Conservation (phyloP, 805 yeast genomes). For the Barnettozyma botsteinii region DNA sequence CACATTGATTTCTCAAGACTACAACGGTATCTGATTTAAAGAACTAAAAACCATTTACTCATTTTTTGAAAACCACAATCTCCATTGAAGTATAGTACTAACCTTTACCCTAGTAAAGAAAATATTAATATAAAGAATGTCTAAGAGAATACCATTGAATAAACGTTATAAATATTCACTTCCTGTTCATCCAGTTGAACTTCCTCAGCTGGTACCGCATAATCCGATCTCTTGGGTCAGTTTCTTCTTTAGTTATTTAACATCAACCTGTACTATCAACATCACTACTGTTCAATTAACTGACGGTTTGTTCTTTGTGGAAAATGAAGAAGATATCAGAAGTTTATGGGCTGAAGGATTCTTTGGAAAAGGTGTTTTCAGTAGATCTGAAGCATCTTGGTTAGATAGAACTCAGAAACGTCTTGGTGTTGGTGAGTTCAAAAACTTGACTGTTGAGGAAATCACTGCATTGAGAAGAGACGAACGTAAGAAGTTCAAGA, state of each 20-base stretch:
- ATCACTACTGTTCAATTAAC: conserved; percentile 28
- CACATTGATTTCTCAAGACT: conserved; percentile 80
- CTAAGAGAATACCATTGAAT: conserved; percentile 27
- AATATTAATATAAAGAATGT: conserved; percentile 22
- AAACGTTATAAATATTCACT: conserved; percentile 44
- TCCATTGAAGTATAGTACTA: neutral
- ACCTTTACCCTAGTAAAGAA: conserved; percentile 2
- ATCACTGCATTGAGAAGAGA: conserved; percentile 66
- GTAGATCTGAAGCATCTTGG: conserved; percentile 95
- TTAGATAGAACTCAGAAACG: conserved; percentile 53
- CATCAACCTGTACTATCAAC: conserved; percentile 16
- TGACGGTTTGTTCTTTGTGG: conserved; percentile 33
- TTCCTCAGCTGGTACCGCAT: conserved; percentile 53
- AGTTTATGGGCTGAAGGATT: conserved; percentile 80
- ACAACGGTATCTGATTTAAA: conserved; percentile 88
- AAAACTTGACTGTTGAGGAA: conserved; percentile 57
- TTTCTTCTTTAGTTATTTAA: conserved; percentile 34
- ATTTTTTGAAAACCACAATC: neutral
- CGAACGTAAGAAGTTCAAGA: conserved; percentile 68
- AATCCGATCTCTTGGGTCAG: conserved; percentile 63
- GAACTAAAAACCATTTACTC: neutral
- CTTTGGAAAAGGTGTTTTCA: conserved; percentile 86
- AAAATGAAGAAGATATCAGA: conserved; percentile 40
- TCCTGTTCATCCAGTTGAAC: conserved; percentile 45
- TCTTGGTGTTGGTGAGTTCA: conserved; percentile 38